Evolutionary conservation across 108 stramenopile genomes (phyloP).

Genomic region (Bacterosira constricta): DNA sequence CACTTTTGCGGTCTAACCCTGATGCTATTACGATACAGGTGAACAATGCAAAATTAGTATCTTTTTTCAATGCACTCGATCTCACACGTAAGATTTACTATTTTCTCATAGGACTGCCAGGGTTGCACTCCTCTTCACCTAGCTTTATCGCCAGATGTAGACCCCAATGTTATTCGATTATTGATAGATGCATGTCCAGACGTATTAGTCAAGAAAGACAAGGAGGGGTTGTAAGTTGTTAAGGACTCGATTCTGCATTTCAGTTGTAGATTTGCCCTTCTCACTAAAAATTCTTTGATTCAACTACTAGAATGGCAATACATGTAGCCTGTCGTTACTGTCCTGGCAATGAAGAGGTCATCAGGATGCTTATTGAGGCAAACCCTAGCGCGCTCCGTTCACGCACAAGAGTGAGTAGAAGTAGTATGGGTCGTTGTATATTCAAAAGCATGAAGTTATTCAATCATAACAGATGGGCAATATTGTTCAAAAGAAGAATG

Average conservation of each 20-base stretch:
- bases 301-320: constrained; percentile 20
- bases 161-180: neutral
- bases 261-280: no score
- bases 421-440: neutral
- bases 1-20: constrained; percentile 6
- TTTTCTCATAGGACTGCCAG: constrained; percentile 9
- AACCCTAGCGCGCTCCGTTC: constrained; percentile 26
- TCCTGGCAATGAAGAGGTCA: constrained; percentile 29
- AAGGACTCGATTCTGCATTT: neutral
- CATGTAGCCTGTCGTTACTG: constrained; percentile 39
- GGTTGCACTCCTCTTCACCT: constrained; percentile 29
- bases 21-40: constrained; percentile 14
- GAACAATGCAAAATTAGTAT: neutral
- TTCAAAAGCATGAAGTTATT: neutral
- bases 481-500: constrained; percentile 3
- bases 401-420: constrained; percentile 34
- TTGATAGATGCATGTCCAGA: constrained; percentile 20
- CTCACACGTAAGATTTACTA: no score
- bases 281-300: no score
- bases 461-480: constrained; percentile 4
- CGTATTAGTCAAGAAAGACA: constrained; percentile 12
- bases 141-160: constrained; percentile 1
- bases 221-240: constrained; percentile 17
- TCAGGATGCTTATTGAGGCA: constrained; percentile 31
- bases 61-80: neutral